Conservation (phyloP, 2,329 filamentous ascomycete species). For the Aspergillus sergii region DNA sequence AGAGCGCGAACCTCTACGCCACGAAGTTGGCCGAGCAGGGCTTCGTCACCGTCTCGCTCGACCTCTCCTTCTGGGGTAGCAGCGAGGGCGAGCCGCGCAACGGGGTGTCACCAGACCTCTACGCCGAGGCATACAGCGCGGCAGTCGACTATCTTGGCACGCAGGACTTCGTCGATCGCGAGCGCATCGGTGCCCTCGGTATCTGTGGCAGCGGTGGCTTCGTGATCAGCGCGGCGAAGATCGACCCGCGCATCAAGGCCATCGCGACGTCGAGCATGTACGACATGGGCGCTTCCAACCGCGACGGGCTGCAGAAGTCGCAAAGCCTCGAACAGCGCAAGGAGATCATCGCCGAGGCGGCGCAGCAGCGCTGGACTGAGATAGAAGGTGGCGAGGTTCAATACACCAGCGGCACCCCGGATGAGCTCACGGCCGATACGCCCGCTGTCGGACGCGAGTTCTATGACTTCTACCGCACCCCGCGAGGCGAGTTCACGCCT, state of each 20-base stretch:
- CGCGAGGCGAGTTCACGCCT: conserved; percentile 31
- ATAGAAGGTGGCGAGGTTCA: conserved; percentile 10
- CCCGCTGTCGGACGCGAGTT: conserved; percentile 29
- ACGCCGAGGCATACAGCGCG: conserved; percentile 27
- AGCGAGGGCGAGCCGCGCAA: conserved; percentile 29
- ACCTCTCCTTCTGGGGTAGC: conserved; percentile 27
- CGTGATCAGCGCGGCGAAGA: conserved; percentile 39
- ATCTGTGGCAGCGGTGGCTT: conserved; percentile 32
- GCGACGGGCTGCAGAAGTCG: conserved; percentile 15
- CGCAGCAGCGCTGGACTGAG: conserved; percentile 26
- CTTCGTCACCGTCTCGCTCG: conserved; percentile 26
- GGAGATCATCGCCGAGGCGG: conserved; percentile 15
- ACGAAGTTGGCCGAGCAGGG: conserved; percentile 28
- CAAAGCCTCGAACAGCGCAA: conserved; percentile 19
- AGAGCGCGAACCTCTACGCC: conserved; percentile 28
- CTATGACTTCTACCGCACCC: conserved; percentile 37
- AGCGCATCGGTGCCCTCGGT: conserved; percentile 30
- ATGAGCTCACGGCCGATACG: conserved; percentile 24
- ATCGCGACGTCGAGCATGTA: conserved; percentile 21
- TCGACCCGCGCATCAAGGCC: conserved; percentile 25
- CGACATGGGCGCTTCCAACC: conserved; percentile 17
- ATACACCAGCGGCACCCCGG: conserved; percentile 24
- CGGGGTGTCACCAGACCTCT: conserved; percentile 24
- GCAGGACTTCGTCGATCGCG: conserved; percentile 23
- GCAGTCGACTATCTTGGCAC: conserved; percentile 31